Evolutionary conservation across 768 basidiomycete genomes (phyloP), one percentile per base, ranked within the genome.

Genomic region (Lactifluus echinatus): DNA sequence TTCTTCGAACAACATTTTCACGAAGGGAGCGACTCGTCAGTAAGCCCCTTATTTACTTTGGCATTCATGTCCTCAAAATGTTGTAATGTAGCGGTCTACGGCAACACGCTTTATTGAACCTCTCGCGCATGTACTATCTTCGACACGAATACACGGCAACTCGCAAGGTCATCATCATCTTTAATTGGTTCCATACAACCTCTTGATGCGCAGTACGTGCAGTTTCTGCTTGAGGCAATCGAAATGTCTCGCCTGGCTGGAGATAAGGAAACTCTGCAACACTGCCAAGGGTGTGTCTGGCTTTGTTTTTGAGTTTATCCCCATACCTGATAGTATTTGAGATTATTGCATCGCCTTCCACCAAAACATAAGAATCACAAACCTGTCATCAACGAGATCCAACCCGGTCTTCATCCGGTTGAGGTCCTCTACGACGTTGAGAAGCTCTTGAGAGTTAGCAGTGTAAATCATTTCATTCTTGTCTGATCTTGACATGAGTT

Each of bases 1-100:
- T 93, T 87, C 68, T 93, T 92, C 62, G 89, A 92, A 66, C 90
- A 92, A 58, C 85, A 82, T 65, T 93, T 93, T 65, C 85, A 90
- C 60, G 82, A 86, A 55, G 78, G 75, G 33, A 84, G 82, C 61
- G 89, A 92, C 68, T 92, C 88, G 89, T 90, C 57, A 64, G 88
- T 75, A 8, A 28, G 24, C 46, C 39, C 14, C 2, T 26, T 43
- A 4, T 37, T 39, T 19, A n/a, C 7, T 21, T 8, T 31, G 10
- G 10, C 31, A 31, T 10, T 10, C 31, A 31, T 31, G 31, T 10
- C 31, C 31, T 31, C n/a, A 10, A 31, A 31, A 31, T 10, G 5
- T 31, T 31, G 31, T 10, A 31, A 31, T 31, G 31, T 31, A 31
- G 89, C 17, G 87, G 87, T 5, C 69, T 87, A 56, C 85, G 89